These are phyloP conservation scores for Toxicodendron radicans DNA, from an alignment of 345 rosid genomes.

Conservation along the genomic window DNA sequence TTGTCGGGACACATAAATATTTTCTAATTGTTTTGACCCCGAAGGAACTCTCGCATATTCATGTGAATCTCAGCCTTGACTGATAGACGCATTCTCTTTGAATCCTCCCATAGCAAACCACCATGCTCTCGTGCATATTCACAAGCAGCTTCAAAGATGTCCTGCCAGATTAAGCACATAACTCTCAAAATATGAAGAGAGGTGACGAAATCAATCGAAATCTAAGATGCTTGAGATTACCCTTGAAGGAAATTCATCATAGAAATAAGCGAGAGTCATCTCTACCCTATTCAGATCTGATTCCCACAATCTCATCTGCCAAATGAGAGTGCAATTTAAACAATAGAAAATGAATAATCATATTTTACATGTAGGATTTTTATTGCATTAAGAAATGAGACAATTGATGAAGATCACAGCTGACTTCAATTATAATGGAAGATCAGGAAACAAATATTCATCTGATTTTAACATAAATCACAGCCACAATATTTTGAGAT, in stretches of 20 bases:
- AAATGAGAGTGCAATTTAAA: slow-evolving; percentile 11
- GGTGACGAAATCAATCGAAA: not conserved
- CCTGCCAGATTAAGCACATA: slow-evolving; percentile 40
- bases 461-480: not conserved
- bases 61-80: slow-evolving; percentile 82
- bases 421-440: not conserved
- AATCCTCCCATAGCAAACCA: slow-evolving; percentile 93
- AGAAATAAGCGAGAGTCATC: slow-evolving; percentile 69
- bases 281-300: slow-evolving; percentile 89
- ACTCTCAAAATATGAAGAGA: not conserved
- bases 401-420: not conserved
- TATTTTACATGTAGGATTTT: not conserved
- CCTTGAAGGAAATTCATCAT: slow-evolving; percentile 85
- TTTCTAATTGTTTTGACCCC: slow-evolving; percentile 49
- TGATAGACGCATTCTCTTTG: slow-evolving; percentile 77
- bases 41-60: slow-evolving; percentile 81
- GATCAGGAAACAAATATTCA: not conserved
- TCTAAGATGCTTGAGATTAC: slow-evolving; percentile 38
- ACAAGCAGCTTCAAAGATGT: slow-evolving; percentile 78
- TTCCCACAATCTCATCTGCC: slow-evolving; percentile 96
- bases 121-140: slow-evolving; percentile 72
- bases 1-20: not conserved
- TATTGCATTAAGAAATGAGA: not conserved
- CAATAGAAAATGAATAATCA: not conserved
- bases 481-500: slow-evolving; percentile 4